Conservation (phyloP, 2,329 filamentous ascomycete genomes). For the Fusarium mundagurra region DNA sequence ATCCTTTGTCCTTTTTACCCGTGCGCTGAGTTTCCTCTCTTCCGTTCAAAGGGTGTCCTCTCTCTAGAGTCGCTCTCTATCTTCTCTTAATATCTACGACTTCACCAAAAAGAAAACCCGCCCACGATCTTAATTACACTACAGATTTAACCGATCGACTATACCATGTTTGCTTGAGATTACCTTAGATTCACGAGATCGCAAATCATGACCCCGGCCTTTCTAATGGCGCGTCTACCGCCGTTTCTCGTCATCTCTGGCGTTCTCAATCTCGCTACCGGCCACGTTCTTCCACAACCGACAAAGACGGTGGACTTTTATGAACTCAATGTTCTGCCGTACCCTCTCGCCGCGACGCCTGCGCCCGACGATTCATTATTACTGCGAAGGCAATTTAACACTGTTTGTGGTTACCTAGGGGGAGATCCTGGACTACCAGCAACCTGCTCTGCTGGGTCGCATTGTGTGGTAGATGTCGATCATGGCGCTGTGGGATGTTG, state of each 20-base stretch:
- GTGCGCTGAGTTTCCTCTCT: conserved; percentile 13
- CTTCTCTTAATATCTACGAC: conserved; percentile 6
- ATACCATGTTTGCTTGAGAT: conserved; percentile 40
- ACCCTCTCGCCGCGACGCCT: conserved; percentile 54
- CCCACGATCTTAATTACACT: conserved; percentile 6
- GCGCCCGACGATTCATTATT: conserved; percentile 49
- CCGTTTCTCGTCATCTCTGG: conserved; percentile 49
- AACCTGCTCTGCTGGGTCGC: conserved; percentile 66
- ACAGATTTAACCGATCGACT: conserved; percentile 4
- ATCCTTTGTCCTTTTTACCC: neutral
- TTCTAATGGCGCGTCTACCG: conserved; percentile 50
- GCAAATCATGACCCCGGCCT: conserved; percentile 40
- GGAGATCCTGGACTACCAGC: conserved; percentile 62
- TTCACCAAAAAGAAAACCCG: neutral
- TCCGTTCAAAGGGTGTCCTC: conserved; percentile 11
- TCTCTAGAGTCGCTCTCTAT: conserved; percentile 3
- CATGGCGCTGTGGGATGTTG: conserved; percentile 66
- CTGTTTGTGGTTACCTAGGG: conserved; percentile 67
- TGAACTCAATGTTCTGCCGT: conserved; percentile 53
- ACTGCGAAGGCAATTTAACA: conserved; percentile 58
- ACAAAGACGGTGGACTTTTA: conserved; percentile 51
- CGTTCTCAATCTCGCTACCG: conserved; percentile 46
- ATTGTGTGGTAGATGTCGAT: conserved; percentile 64
- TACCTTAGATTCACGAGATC: conserved; percentile 27
- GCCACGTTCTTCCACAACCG: conserved; percentile 54